phyloP scores from a whole-genome alignment of 2,329 filamentous ascomycete species.

The Cyphellophora europaea region DNA sequence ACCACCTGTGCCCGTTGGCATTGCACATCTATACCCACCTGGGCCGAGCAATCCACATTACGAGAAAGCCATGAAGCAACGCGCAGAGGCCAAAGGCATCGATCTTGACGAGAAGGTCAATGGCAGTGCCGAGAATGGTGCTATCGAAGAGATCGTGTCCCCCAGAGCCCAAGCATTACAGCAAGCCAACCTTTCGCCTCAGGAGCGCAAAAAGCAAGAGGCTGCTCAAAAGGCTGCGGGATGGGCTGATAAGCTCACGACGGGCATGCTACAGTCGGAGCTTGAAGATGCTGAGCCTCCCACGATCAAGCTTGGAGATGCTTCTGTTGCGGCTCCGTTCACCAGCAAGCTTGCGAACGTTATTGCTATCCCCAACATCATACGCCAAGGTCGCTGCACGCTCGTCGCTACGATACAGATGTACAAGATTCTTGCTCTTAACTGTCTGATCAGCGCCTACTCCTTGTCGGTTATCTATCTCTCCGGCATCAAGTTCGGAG shows the following conservation, averaged over 20 bases:
- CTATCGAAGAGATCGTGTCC: conserved; percentile 55
- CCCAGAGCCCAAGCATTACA: conserved; percentile 54
- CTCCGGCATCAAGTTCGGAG: conserved; percentile 97
- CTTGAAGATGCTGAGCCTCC: conserved; percentile 84
- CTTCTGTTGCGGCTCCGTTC: conserved; percentile 93
- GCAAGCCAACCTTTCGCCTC: conserved; percentile 42
- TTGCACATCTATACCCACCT: conserved; percentile 89
- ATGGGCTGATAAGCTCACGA: conserved; percentile 77
- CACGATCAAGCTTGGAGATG: conserved; percentile 92
- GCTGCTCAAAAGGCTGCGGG: conserved; percentile 63
- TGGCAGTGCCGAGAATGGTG: conserved; percentile 40
- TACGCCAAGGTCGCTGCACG: conserved; percentile 93
- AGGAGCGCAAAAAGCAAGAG: conserved; percentile 44
- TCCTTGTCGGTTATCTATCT: conserved; percentile 92
- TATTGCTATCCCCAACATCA: conserved; percentile 94
- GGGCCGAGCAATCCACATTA: conserved; percentile 90
- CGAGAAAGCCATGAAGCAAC: conserved; percentile 79
- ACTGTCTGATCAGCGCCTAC: conserved; percentile 97
- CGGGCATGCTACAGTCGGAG: conserved; percentile 82
- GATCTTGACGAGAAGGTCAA: conserved; percentile 25
- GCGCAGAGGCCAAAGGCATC: conserved; percentile 66
- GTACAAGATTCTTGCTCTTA: conserved; percentile 98
- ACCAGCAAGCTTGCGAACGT: conserved; percentile 97
- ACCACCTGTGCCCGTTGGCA: conserved; percentile 84
- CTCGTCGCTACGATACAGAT: conserved; percentile 98